These are phyloP conservation scores for Cryoendolithus antarcticus DNA, from an alignment of 2,329 filamentous ascomycete genomes.

Conservation along the genomic window DNA sequence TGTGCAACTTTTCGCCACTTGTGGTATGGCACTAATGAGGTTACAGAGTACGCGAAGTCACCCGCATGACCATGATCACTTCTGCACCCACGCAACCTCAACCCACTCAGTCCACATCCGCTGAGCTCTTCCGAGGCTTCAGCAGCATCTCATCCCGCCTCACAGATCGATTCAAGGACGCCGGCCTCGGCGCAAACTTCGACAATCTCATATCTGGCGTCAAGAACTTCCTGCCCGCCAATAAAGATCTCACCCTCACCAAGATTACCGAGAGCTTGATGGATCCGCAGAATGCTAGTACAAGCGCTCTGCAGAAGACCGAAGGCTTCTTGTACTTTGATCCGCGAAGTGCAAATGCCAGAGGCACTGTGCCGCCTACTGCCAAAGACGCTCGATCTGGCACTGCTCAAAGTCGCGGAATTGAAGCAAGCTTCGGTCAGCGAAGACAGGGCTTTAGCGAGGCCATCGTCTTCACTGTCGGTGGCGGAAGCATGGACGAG, in stretches of 20 bases:
- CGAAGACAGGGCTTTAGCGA: constrained; percentile 42
- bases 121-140: constrained; percentile 84
- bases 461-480: constrained; percentile 36
- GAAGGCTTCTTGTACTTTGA: constrained; percentile 97
- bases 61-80: constrained; percentile 95
- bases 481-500: constrained; percentile 96
- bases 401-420: constrained; percentile 41
- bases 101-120: constrained; percentile 49
- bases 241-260: constrained; percentile 90
- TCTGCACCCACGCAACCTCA: constrained; percentile 54
- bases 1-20: constrained; percentile 18
- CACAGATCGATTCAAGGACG: constrained; percentile 88
- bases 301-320: constrained; percentile 87
- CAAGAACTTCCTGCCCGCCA: constrained; percentile 94
- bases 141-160: constrained; percentile 82
- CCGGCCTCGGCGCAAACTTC: constrained; percentile 74
- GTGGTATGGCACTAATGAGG: no score
- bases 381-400: constrained; percentile 34
- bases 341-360: constrained; percentile 80
- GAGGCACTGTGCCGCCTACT: constrained; percentile 79
- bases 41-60: constrained; percentile 72
- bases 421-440: constrained; percentile 79
- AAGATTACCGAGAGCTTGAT: constrained; percentile 98
- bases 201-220: constrained; percentile 91
- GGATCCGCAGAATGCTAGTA: constrained; percentile 83